phyloP scores from a whole-genome alignment of 352 stramenopile genomes.

The Phytophthora aleatoria region DNA sequence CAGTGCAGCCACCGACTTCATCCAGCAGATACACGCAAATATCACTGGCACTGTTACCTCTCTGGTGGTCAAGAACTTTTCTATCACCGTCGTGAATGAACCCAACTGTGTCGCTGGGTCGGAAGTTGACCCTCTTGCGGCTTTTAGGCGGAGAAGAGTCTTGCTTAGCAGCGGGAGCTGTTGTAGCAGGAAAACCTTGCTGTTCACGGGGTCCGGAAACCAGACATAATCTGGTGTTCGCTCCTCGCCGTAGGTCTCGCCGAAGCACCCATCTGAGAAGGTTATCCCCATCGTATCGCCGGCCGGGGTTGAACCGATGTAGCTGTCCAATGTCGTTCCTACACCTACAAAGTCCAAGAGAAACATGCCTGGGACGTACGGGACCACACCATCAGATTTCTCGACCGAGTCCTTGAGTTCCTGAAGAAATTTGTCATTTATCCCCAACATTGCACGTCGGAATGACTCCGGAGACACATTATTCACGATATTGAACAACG shows the following conservation, averaged over 20 bases:
- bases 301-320: neutral
- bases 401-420: no score
- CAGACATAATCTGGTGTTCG: conserved; percentile 13
- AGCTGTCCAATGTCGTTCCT: neutral
- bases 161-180: conserved; percentile 33
- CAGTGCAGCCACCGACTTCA: conserved; percentile 37
- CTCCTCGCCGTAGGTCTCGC: conserved; percentile 7
- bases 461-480: neutral
- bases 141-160: neutral
- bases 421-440: no score
- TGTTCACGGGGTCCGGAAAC: conserved; percentile 12
- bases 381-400: no score
- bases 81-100: conserved; percentile 4
- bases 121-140: neutral
- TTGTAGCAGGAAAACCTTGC: conserved; percentile 25
- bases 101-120: neutral
- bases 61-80: conserved; percentile 12
- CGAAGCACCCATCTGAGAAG: conserved; percentile 7
- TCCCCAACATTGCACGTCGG: neutral
- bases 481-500: conserved; percentile 5
- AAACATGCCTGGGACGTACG: no score
- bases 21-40: conserved; percentile 40
- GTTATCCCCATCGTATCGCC: neutral
- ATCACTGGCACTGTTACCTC: conserved; percentile 29
- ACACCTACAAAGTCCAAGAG: neutral